Percentiles rank a stretch among this genome's conserved stretches.
Evolutionary conservation across 2,329 filamentous ascomycete species (phyloP).

Genomic region (Xylariales sp.): DNA sequence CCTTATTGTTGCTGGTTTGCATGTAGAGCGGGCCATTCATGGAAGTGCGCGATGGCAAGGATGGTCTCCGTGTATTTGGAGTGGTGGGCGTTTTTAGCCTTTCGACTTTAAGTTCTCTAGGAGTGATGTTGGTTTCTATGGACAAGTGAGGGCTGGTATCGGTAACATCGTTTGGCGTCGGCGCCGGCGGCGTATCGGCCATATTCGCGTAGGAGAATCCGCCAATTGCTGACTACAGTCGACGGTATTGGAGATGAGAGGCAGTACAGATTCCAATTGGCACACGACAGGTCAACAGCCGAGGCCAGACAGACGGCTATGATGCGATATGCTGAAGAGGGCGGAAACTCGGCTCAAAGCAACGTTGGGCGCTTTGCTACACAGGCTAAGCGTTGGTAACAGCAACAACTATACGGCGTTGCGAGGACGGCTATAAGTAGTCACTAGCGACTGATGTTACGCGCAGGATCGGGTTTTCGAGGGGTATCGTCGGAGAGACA

Average conservation of each 20-base stretch:
- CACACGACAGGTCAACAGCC: slow-evolving; percentile 6
- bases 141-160: slow-evolving; percentile 35
- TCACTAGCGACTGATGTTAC: neutral
- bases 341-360: neutral
- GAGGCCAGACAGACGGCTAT: neutral
- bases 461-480: neutral
- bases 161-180: slow-evolving; percentile 30
- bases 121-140: slow-evolving; percentile 31
- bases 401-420: slow-evolving; percentile 5
- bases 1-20: slow-evolving; percentile 64
- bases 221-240: slow-evolving; percentile 5
- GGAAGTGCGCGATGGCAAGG: slow-evolving; percentile 50
- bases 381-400: neutral
- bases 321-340: slow-evolving; percentile 2
- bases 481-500: neutral
- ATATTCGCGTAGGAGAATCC: slow-evolving; percentile 22
- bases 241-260: slow-evolving; percentile 6
- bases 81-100: slow-evolving; percentile 47
- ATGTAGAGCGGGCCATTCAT: slow-evolving; percentile 70
- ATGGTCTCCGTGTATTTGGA: slow-evolving; percentile 47
- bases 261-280: slow-evolving; percentile 16
- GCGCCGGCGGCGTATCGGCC: slow-evolving; percentile 30
- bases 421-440: neutral
- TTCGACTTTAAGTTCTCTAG: slow-evolving; percentile 37
- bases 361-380: neutral